Conservation (phyloP, 768 basidiomycete genomes). For the Suillus hirtellus region DNA sequence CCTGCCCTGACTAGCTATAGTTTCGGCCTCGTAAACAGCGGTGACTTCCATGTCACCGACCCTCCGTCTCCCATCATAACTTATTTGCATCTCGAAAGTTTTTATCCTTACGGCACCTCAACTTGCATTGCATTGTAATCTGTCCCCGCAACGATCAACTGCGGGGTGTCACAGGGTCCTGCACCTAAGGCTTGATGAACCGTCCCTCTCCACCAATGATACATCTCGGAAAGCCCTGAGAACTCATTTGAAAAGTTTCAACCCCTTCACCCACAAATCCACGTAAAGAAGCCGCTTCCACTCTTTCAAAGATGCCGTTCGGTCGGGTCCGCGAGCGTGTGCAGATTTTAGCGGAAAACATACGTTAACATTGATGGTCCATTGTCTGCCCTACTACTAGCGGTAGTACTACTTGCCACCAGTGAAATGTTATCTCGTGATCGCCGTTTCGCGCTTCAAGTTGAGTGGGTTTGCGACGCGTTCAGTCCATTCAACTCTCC, state of each 20-base stretch:
- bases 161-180: background rate
- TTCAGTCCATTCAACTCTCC: background rate
- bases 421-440: background rate
- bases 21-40: slow-evolving; percentile 7
- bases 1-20: slow-evolving; percentile 3
- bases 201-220: background rate
- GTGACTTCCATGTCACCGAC: background rate
- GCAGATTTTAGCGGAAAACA: background rate
- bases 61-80: background rate
- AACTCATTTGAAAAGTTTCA: background rate
- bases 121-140: background rate
- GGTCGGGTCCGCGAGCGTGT: slow-evolving; percentile 1
- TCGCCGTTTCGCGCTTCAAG: background rate
- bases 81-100: slow-evolving; percentile 9
- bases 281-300: background rate
- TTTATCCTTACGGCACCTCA: background rate
- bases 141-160: slow-evolving; percentile 3
- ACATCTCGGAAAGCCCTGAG: background rate
- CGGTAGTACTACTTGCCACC: background rate
- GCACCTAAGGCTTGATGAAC: background rate
- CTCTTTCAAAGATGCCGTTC: background rate
- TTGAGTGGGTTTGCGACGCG: too few relatives aligned
- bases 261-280: too few relatives aligned
- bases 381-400: background rate
- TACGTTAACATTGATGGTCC: slow-evolving; percentile 4